phyloP scores from a whole-genome alignment of 345 rosid genomes.

The Boechera stricta region DNA sequence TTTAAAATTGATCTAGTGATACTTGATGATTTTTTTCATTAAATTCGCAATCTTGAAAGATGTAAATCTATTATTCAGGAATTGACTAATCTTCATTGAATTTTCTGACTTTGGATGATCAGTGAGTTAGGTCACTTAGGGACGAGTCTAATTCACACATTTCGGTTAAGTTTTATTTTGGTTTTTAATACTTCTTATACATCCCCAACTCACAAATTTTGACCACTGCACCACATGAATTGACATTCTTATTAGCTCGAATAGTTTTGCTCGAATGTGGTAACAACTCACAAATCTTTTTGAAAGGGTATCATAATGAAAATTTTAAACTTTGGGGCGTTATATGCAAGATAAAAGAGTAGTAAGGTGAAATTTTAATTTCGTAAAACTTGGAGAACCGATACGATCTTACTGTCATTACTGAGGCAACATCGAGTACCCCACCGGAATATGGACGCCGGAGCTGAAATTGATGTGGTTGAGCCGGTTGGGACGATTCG shows the following conservation, averaged over 20 bases:
- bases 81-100: no score
- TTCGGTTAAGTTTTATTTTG: neutral
- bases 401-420: neutral
- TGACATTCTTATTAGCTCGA: neutral
- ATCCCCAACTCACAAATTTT: neutral
- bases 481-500: neutral
- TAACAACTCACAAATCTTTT: neutral
- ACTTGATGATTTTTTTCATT: no score
- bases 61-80: no score
- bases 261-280: neutral
- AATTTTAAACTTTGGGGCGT: neutral
- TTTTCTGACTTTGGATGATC: no score
- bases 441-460: slow-evolving; percentile 43
- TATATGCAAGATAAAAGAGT: neutral
- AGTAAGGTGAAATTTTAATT: neutral
- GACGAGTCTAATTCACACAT: neutral
- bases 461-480: slow-evolving; percentile 29
- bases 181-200: neutral
- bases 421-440: neutral
- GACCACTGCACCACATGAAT: slow-evolving; percentile 3
- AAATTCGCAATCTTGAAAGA: no score
- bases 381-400: neutral
- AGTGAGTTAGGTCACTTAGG: no score
- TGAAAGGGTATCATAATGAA: neutral
- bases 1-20: no score